These are phyloP conservation scores for Clonostachys rosea DNA, from an alignment of 2,329 filamentous ascomycete species.

Conservation along the genomic window DNA sequence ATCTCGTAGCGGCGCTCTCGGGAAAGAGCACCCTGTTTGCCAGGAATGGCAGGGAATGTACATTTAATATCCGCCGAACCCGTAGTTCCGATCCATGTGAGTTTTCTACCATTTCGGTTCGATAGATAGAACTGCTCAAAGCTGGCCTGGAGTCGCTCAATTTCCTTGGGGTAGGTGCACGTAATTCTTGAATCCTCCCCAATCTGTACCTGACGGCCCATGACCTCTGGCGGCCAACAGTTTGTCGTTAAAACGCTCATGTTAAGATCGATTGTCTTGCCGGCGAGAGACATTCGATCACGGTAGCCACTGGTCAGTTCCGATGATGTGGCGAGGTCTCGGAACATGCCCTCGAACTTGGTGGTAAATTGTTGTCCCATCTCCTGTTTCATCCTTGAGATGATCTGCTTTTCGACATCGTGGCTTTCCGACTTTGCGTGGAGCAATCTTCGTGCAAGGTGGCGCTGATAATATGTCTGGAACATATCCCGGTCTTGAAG, in stretches of 20 bases:
- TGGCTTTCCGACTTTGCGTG: constrained; percentile 87
- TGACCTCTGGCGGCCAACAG: constrained; percentile 89
- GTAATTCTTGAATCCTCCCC: constrained; percentile 31
- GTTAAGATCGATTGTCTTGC: constrained; percentile 65
- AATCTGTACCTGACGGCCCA: constrained; percentile 57
- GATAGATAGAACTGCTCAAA: constrained; percentile 87
- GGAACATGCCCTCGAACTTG: constrained; percentile 97
- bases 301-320: constrained; percentile 78
- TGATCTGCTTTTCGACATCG: constrained; percentile 93
- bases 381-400: constrained; percentile 94
- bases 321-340: constrained; percentile 84
- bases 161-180: constrained; percentile 71
- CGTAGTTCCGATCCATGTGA: constrained; percentile 71
- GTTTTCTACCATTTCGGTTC: constrained; percentile 80
- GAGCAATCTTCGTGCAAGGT: constrained; percentile 81
- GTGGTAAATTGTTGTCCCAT: constrained; percentile 90
- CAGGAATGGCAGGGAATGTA: constrained; percentile 65
- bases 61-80: constrained; percentile 86
- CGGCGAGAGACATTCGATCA: constrained; percentile 49
- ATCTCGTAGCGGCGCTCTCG: constrained; percentile 78
- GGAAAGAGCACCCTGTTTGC: constrained; percentile 58
- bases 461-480: constrained; percentile 97
- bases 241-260: constrained; percentile 89
- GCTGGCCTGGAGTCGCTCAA: constrained; percentile 73
- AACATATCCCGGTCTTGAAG: constrained; percentile 91